Conservation (phyloP, 805 yeast genomes). For the Hyphopichia homilentoma region DNA sequence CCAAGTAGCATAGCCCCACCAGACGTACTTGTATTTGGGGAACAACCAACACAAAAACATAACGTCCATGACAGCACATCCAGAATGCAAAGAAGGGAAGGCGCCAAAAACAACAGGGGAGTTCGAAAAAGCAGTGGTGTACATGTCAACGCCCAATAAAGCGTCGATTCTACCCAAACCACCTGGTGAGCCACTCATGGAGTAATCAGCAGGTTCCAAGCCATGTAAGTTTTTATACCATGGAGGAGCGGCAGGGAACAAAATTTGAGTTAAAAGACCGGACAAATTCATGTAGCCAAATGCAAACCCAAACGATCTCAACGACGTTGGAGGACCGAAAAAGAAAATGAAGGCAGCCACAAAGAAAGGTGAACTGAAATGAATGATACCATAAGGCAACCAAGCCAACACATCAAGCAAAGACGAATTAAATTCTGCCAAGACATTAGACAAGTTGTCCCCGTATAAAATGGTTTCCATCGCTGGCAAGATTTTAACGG, state of each 20-base stretch:
- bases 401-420: slow-evolving; percentile 83
- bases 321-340: slow-evolving; percentile 87
- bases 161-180: slow-evolving; percentile 86
- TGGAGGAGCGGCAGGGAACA: slow-evolving; percentile 95
- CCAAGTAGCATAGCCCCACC: slow-evolving; percentile 81
- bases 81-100: slow-evolving; percentile 81
- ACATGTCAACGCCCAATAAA: slow-evolving; percentile 74
- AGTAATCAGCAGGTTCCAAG: slow-evolving; percentile 82
- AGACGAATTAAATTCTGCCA: slow-evolving; percentile 67
- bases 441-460: slow-evolving; percentile 78
- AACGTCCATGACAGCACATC: slow-evolving; percentile 91
- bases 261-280: slow-evolving; percentile 79
- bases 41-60: slow-evolving; percentile 79
- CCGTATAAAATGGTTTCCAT: slow-evolving; percentile 90
- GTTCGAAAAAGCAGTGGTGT: slow-evolving; percentile 75
- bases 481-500: slow-evolving; percentile 85
- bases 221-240: slow-evolving; percentile 91
- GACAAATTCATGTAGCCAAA: slow-evolving; percentile 91
- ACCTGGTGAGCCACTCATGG: slow-evolving; percentile 93
- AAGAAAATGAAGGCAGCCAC: slow-evolving; percentile 74
- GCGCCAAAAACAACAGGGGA: slow-evolving; percentile 96
- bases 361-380: slow-evolving; percentile 86
- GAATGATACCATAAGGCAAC: slow-evolving; percentile 92
- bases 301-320: slow-evolving; percentile 83
- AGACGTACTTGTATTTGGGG: slow-evolving; percentile 63